Conservation (phyloP, 169 alveolate species). For the Babesia caballi region DNA sequence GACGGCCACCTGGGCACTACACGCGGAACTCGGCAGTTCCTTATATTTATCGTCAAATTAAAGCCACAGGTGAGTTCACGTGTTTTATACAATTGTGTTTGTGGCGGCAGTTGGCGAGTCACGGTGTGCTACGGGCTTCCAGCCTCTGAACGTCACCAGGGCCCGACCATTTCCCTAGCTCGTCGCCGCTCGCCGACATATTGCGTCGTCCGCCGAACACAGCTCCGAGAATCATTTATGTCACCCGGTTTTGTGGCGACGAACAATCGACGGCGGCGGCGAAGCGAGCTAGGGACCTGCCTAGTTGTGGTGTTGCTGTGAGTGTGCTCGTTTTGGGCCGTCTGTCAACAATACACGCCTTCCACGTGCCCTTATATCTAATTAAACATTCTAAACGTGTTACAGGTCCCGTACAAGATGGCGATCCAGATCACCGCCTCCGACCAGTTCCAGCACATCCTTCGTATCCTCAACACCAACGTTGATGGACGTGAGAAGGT, state of each 20-base stretch:
- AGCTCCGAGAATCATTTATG: too few relatives aligned
- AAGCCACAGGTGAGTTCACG: not conserved
- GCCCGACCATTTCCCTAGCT: too few relatives aligned
- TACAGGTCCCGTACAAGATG: slow-evolving; percentile 52
- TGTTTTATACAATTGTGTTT: not conserved
- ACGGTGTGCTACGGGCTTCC: too few relatives aligned
- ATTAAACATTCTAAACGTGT: not conserved
- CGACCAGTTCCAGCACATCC: slow-evolving; percentile 95
- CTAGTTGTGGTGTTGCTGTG: slow-evolving; percentile 6
- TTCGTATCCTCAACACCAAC: slow-evolving; percentile 98
- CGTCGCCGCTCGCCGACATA: too few relatives aligned
- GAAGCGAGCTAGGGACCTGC: not conserved
- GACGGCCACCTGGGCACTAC: not conserved
- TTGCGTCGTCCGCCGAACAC: too few relatives aligned
- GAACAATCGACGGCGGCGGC: not conserved
- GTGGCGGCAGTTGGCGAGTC: too few relatives aligned
- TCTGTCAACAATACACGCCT: not conserved
- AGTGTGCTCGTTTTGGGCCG: not conserved
- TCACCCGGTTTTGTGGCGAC: too few relatives aligned
- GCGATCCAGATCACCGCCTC: slow-evolving; percentile 72
- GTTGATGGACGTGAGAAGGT: slow-evolving; percentile 98
- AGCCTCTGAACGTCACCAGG: too few relatives aligned
- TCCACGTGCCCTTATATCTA: not conserved
- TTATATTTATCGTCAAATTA: not conserved
- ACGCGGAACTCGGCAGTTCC: not conserved